Conservation (phyloP, 805 yeast species). For the Candida takata region DNA sequence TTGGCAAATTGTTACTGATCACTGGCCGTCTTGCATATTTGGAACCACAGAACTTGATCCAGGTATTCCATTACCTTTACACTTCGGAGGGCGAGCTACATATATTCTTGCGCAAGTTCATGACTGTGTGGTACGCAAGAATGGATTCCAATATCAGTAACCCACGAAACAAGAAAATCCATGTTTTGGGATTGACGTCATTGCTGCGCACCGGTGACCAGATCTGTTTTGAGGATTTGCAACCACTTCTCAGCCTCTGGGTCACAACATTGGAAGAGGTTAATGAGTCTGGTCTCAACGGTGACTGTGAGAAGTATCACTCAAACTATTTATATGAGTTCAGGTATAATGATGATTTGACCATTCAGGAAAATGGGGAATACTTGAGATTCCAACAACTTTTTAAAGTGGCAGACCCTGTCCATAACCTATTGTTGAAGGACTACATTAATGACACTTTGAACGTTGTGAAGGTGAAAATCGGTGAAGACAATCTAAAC, state of each 20-base stretch:
- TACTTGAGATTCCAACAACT: slow-evolving; percentile 34
- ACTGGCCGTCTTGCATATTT: slow-evolving; percentile 30
- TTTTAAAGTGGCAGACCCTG: slow-evolving; percentile 39
- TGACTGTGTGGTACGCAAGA: slow-evolving; percentile 37
- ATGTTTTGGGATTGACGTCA: slow-evolving; percentile 53
- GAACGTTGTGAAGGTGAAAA: slow-evolving; percentile 5
- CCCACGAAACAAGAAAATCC: slow-evolving; percentile 68
- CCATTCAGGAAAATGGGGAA: slow-evolving; percentile 32
- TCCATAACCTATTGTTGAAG: slow-evolving; percentile 45
- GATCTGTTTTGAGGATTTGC: slow-evolving; percentile 25
- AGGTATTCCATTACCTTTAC: slow-evolving; percentile 24
- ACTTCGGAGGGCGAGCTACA: slow-evolving; percentile 22
- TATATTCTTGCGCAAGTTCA: slow-evolving; percentile 23
- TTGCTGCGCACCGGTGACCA: slow-evolving; percentile 34
- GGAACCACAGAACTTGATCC: slow-evolving; percentile 24
- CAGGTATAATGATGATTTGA: slow-evolving; percentile 18
- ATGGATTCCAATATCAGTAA: slow-evolving; percentile 52
- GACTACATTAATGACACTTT: slow-evolving; percentile 32
- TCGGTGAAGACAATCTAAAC: slow-evolving; percentile 10
- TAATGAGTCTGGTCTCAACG: slow-evolving; percentile 44
- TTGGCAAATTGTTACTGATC: slow-evolving; percentile 28
- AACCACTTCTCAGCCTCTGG: slow-evolving; percentile 36
- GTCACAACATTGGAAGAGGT: slow-evolving; percentile 64
- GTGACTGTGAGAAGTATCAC: slow-evolving; percentile 52
- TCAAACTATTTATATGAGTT: slow-evolving; percentile 30